Percentiles rank a stretch among this genome's conserved stretches.
These are phyloP conservation scores for Articulospora tetracladia DNA, from an alignment of 495 filamentous ascomycete genomes.

Conservation along the genomic window DNA sequence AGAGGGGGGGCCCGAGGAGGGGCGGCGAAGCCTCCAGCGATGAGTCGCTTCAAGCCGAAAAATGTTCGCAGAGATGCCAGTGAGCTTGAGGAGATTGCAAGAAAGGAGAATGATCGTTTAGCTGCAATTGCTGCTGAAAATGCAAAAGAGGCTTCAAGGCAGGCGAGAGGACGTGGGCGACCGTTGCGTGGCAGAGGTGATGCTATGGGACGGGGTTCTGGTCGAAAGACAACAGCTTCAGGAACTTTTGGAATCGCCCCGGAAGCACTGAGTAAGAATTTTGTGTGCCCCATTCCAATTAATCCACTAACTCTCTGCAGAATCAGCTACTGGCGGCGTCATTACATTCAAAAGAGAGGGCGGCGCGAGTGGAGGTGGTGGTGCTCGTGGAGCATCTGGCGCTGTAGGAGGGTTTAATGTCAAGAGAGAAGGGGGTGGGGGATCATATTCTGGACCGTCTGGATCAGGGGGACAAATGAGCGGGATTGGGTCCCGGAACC, in stretches of 20 bases:
- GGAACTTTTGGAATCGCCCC: slow-evolving; percentile 21
- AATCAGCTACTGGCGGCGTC: background rate
- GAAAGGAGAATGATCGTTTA: slow-evolving; percentile 8
- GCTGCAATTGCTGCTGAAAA: slow-evolving; percentile 4
- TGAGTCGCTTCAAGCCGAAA: slow-evolving; percentile 26
- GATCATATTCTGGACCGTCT: background rate
- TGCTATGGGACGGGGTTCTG: slow-evolving; percentile 20
- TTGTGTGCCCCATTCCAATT: background rate
- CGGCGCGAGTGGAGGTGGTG: slow-evolving; percentile 7
- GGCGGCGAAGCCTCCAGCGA: slow-evolving; percentile 2
- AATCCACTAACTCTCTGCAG: background rate
- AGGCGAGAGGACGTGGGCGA: slow-evolving; percentile 6
- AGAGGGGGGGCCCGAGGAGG: slow-evolving; percentile 1
- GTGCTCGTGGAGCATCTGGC: slow-evolving; percentile 26
- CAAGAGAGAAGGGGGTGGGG: slow-evolving; percentile 12
- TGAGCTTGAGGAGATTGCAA: slow-evolving; percentile 15
- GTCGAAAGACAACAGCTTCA: slow-evolving; percentile 8
- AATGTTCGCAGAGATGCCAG: slow-evolving; percentile 9
- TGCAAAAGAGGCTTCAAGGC: background rate
- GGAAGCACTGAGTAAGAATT: slow-evolving; percentile 16
- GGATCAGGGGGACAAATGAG: background rate
- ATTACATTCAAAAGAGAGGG: background rate
- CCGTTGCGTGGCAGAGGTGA: slow-evolving; percentile 20
- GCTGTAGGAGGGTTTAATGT: slow-evolving; percentile 6
- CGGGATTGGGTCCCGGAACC: slow-evolving; percentile 11